A percentile compares a stretch with the other conserved stretches of the same genome.
phyloP scores from a whole-genome alignment of 106 monocot species.

The Phalaenopsis aphrodite region DNA sequence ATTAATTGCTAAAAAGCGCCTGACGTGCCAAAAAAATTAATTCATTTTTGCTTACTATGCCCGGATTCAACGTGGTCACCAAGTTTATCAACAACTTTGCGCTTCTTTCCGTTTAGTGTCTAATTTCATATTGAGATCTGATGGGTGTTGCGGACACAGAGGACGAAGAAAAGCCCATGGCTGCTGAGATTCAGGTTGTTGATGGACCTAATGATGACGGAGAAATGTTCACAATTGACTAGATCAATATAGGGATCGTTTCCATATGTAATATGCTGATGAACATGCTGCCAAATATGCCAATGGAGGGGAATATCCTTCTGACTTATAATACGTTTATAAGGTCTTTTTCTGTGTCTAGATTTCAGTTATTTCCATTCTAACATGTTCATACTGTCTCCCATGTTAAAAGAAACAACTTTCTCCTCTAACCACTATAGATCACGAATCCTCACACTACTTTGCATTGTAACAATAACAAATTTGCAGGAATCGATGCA shows the following conservation, averaged over 20 bases:
- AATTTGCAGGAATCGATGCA: too few species aligned
- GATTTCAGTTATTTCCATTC: slow-evolving; percentile 11
- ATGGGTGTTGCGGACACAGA: slow-evolving; percentile 84
- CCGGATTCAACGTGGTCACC: slow-evolving; percentile 65
- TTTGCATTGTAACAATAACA: too few species aligned
- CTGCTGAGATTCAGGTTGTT: slow-evolving; percentile 75
- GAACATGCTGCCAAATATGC: slow-evolving; percentile 69
- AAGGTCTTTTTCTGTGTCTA: too few species aligned
- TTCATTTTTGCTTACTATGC: too few species aligned
- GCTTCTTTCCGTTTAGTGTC: slow-evolving; percentile 60
- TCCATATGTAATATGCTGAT: slow-evolving; percentile 60
- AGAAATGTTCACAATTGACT: slow-evolving; percentile 62
- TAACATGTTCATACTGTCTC: slow-evolving; percentile 12
- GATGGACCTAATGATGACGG: slow-evolving; percentile 81
- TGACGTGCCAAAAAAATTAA: too few species aligned
- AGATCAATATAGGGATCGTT: slow-evolving; percentile 65
- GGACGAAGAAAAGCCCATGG: slow-evolving; percentile 82
- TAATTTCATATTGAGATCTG: slow-evolving; percentile 72
- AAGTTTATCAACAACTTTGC: slow-evolving; percentile 63
- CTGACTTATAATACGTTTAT: slow-evolving; percentile 22
- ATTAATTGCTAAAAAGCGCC: too few species aligned
- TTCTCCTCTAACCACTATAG: too few species aligned
- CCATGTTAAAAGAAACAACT: too few species aligned
- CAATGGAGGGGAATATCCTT: slow-evolving; percentile 73
- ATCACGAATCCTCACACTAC: too few species aligned